These are phyloP conservation scores for Penicillium goetzii DNA, from an alignment of 495 filamentous ascomycete genomes.

Conservation along the genomic window DNA sequence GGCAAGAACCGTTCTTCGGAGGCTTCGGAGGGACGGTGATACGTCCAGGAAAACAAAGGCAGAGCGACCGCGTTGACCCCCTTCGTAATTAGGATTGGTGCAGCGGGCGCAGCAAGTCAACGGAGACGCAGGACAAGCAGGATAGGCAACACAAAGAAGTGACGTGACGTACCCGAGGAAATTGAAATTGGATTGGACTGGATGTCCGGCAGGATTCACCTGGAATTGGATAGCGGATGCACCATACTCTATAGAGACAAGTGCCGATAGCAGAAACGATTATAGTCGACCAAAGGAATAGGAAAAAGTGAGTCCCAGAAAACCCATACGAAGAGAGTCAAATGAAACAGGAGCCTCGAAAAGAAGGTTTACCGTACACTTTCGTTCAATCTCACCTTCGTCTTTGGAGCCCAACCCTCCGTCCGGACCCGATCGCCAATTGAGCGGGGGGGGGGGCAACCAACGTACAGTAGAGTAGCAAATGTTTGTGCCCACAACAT, in stretches of 20 bases:
- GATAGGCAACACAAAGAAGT: not conserved
- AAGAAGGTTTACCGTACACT: not conserved
- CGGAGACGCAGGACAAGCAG: not conserved
- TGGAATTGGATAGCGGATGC: not conserved
- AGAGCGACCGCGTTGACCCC: conserved; percentile 5
- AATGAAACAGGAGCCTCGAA: conserved; percentile 1
- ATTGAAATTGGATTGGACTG: conserved; percentile 3
- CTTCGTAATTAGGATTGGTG: not conserved
- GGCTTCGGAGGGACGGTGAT: conserved; percentile 30
- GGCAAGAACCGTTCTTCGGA: conserved; percentile 27
- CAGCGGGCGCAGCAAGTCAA: conserved; percentile 1
- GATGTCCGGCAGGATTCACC: conserved; percentile 6
- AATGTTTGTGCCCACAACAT: conserved; percentile 22
- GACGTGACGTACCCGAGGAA: not conserved
- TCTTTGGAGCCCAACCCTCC: conserved; percentile 4
- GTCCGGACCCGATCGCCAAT: conserved; percentile 11
- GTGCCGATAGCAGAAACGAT: not conserved
- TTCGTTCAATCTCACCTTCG: not conserved
- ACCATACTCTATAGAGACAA: conserved; percentile 10
- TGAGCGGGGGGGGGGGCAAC: not conserved
- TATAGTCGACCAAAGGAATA: not conserved
- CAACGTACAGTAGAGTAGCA: not conserved
- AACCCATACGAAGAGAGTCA: not conserved
- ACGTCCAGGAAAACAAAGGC: conserved; percentile 24
- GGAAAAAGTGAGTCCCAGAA: not conserved